Evolutionary conservation across 371 early-diverging fungal species (phyloP), one percentile per base, ranked within the genome.

Genomic region (Mortierella sp.): DNA sequence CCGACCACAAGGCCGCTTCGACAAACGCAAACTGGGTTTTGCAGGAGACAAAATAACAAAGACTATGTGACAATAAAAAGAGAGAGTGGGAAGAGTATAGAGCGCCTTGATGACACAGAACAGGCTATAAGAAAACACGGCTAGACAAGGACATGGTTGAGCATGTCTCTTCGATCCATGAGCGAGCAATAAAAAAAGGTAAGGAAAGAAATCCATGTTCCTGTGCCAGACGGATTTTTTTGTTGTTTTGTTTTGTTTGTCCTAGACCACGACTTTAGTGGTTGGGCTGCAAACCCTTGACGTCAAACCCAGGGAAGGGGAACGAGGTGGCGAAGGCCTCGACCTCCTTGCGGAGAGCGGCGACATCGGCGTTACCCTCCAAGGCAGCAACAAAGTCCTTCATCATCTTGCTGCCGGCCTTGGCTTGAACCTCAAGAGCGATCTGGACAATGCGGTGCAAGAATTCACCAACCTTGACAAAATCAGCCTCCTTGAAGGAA

Each of bases 351-450:
- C 90, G 89, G 67, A 99, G 90, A 61, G 87, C 85, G 59, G 86
- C 83, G 69, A 94, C 85, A 51, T 93, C 91, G 41, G 83, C 81
- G 66, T 89, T 90, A 56, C 80, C 80, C 43, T 88, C 92, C 70
- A 89, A 70, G 43, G 89, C 93, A 56, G 84, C 89, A 48, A 94
- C 87, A 86, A 98, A 97, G 86, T 97, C 98, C 89, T 98, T 98
- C 84, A 98, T 86, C 84, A 96, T 70, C 90, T 96, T 97, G 80
- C 92, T 91, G 31, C 93, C 91, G 57, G 89, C 86, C 79, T 87
- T 83, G n/a, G 86, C 86, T 81, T 88, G 87, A 34, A 80, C 70
- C 78, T 84, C 86, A 34, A 89, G 65, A n/a, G 98, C 94, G 55
- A 99, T 90, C 84, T 95, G 90, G 52, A 96, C 95, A 47, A 93